A percentile compares a stretch with the other conserved stretches of the same genome.
Evolutionary conservation across 192 early-diverging fungal genomes (phyloP).

Genomic region (Umbelopsis ramanniana): DNA sequence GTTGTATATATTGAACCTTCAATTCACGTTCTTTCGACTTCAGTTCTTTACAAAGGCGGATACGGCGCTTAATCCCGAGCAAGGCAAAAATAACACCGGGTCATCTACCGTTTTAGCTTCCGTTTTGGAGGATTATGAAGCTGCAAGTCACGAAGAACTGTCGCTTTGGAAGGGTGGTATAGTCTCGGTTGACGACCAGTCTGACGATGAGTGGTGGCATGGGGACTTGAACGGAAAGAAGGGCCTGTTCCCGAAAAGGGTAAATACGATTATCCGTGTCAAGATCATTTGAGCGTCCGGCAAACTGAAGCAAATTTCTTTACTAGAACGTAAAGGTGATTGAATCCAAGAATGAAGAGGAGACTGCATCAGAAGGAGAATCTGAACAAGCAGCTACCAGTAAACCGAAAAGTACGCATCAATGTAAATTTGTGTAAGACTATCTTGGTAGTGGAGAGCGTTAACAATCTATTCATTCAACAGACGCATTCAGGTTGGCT

Average conservation of each 20-base stretch:
- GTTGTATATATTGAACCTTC: neutral
- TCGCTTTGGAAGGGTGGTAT: slow-evolving; percentile 65
- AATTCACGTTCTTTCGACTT: neutral
- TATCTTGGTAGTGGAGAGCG: neutral
- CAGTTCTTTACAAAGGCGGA: slow-evolving; percentile 29
- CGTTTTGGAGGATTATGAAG: slow-evolving; percentile 70
- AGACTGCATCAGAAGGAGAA: neutral
- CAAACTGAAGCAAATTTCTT: neutral
- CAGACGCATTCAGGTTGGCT: slow-evolving; percentile 62
- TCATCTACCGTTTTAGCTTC: slow-evolving; percentile 67
- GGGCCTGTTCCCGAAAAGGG: slow-evolving; percentile 61
- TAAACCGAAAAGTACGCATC: neutral
- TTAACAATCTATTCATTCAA: neutral
- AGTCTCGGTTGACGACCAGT: slow-evolving; percentile 66
- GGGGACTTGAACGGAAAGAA: slow-evolving; percentile 68
- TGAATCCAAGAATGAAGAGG: neutral
- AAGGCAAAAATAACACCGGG: neutral
- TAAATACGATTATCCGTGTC: neutral
- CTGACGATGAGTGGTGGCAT: slow-evolving; percentile 68
- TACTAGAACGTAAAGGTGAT: neutral
- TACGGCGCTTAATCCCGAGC: neutral
- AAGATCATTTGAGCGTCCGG: neutral
- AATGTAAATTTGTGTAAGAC: neutral
- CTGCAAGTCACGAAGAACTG: slow-evolving; percentile 63
- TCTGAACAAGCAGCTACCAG: neutral